Base-by-base conservation (phyloP, 352 stramenopile species). In the Phytopythium delawarense region DNA sequence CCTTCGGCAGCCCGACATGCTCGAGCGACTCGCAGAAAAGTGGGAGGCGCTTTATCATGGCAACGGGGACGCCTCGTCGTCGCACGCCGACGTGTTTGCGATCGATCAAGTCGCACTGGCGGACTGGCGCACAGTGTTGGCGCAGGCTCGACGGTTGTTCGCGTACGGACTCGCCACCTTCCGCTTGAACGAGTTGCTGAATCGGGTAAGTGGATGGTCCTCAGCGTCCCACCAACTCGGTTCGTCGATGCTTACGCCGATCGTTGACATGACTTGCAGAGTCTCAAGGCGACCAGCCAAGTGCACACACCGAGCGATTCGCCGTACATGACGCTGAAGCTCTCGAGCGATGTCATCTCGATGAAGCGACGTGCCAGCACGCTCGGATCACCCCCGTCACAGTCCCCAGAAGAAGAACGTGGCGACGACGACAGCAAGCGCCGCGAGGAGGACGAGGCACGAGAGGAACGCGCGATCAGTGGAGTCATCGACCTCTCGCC, bases 91-190 rank as follows among this genome's bases (percentile, higher is more conserved):
- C 20, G 57, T 84, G 28, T 81, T 84, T 12, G 28, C 40, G 35
- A 76, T 91, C 20, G 86, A 95, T 32, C 72, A 88, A 12, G 74
- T 85, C 59, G 78, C 77, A 4, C 81, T 67, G 30, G 57, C 59
- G 1, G 82, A 92, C 63, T 89, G 81, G 62, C 64, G 67, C 49
- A 46, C 57, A 51, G 69, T 89, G 16, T 52, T 89, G 18, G 45
- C 61, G 21, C 69, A 76, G 15, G 70, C 82, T 2, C 62, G 70
- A 25, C 76, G 86, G 20, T 62, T 67, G 4, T 88, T 87, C 45
- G 64, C 86, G 12, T 84, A 83, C 45, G 86, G 86, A 7, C 21
- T 77, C 7, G 77, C 78, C 4, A 78, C 39, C 4, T 91, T 92
- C 57, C 75, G 79, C 7, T 70, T 95, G 8, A 57, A 71, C 20